Evolutionary conservation across 345 rosid species (phyloP).

Genomic region (Geranium brycei): DNA sequence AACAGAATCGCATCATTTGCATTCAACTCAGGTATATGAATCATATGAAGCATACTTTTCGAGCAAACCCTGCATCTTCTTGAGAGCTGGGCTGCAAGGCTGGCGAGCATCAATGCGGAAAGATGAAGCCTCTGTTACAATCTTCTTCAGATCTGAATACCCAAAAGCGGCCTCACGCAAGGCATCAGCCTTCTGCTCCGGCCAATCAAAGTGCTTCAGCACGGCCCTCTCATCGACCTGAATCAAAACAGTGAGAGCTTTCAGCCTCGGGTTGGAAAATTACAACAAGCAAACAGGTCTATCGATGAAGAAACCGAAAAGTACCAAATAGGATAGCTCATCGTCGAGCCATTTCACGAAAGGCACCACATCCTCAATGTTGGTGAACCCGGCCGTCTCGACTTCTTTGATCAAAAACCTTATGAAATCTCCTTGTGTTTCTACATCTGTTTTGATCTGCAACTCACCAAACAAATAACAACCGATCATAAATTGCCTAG

Average conservation of each 20-base stretch:
- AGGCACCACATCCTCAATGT: conserved; percentile 81
- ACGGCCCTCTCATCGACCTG: conserved; percentile 94
- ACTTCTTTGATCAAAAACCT: conserved; percentile 79
- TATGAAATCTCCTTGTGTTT: conserved; percentile 89
- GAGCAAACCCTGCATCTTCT: conserved; percentile 82
- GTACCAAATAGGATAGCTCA: conserved; percentile 81
- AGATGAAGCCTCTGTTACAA: conserved; percentile 66
- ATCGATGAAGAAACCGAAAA: not conserved
- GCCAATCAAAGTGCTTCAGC: conserved; percentile 81
- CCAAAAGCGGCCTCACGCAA: conserved; percentile 91
- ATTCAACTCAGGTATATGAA: not conserved
- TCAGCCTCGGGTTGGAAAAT: not conserved
- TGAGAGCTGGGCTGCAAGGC: conserved; percentile 53
- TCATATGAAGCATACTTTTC: conserved; percentile 46
- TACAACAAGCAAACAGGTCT: too few relatives aligned
- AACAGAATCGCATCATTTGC: not conserved
- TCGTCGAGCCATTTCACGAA: conserved; percentile 97
- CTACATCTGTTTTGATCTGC: conserved; percentile 94
- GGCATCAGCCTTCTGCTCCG: conserved; percentile 85
- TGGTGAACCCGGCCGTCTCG: conserved; percentile 61
- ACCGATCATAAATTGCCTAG: too few relatives aligned
- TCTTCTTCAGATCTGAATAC: conserved; percentile 74
- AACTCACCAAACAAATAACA: too few relatives aligned
- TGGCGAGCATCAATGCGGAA: conserved; percentile 57
- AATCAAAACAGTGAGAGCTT: not conserved